Base-by-base conservation (phyloP, 192 early-diverging fungal species). In the Coemansia sp. region DNA sequence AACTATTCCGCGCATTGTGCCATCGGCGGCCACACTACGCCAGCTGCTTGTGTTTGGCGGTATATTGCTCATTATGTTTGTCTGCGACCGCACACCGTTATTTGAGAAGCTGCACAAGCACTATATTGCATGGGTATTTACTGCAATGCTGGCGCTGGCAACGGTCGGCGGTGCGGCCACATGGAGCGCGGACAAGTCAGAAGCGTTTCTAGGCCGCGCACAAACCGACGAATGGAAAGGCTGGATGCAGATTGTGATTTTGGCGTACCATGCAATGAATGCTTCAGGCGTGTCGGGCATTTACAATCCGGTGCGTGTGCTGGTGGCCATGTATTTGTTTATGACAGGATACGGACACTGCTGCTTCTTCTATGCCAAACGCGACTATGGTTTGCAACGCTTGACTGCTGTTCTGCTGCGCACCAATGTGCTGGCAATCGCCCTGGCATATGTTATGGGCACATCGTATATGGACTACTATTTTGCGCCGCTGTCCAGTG, bases 161-260 rank as follows among this genome's bases (percentile, higher is more conserved):
- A 27, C 86, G 6, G 56, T 81, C 12, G 73, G 68, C 7, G 89
- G 88, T 4, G 66, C 68, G 1, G 39, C 66, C 10, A 67, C 53
- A 8, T 83, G 73, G 39, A 67, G 82, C 35, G 61, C 64, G 18
- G 29, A 39, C 7, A 32, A 51, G 1, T 79, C 82, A 57, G 55
- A 63, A 9, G 81, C 78, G 11, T 93, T 93, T 63, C 66, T 93
- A 58, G 88, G 85, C 66, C 85, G 91, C 29, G 83, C 88, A 57
- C 89, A 91, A 68, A 93, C 91, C 9, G 89, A 93, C 54, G 91
- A 93, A 70, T 93, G 91, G 91, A 90, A 89, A 65, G 91, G 91
- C 0, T 93, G 91, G 91, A 93, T 93, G 91, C 91, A 93, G 78
- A 64, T 91, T 2, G 55, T 79, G 16, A 85, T 89, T 45, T 70